Conservation (phyloP, 1,139 yeast genomes). For the Zhuliangozyma blackwelliae region DNA sequence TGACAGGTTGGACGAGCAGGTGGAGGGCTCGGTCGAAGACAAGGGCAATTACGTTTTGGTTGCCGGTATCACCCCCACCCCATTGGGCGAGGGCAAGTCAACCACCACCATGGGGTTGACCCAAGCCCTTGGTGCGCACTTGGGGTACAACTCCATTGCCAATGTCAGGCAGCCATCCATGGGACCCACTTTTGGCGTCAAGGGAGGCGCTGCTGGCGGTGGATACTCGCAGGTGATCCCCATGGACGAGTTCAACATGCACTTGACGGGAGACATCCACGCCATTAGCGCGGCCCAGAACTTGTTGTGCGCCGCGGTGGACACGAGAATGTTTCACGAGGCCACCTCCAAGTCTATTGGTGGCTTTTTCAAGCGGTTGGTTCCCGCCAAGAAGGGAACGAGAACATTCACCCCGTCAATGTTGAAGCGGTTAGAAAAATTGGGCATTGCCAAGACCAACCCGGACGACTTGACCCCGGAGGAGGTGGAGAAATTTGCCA, state of each 20-base stretch:
- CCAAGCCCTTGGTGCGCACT: constrained; percentile 76
- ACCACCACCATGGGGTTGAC: constrained; percentile 78
- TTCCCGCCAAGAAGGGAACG: constrained; percentile 54
- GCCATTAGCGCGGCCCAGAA: constrained; percentile 80
- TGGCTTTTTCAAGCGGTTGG: constrained; percentile 65
- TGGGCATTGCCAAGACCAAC: constrained; percentile 61
- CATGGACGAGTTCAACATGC: constrained; percentile 86
- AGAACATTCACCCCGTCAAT: constrained; percentile 65
- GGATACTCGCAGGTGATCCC: constrained; percentile 84
- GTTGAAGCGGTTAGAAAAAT: constrained; percentile 57
- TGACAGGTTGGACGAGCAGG: constrained; percentile 53
- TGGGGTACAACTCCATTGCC: constrained; percentile 65
- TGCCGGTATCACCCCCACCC: constrained; percentile 82
- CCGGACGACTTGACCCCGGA: constrained; percentile 68
- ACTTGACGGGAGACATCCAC: constrained; percentile 80
- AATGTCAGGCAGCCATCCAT: constrained; percentile 82
- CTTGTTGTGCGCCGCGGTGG: constrained; percentile 77
- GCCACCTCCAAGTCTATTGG: constrained; percentile 60
- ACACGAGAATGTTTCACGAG: constrained; percentile 81
- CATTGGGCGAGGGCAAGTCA: constrained; percentile 78
- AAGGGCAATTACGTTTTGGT: constrained; percentile 66
- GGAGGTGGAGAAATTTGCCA: constrained; percentile 59
- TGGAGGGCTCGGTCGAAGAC: constrained; percentile 40
- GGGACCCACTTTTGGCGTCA: constrained; percentile 87
- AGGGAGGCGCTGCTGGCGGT: constrained; percentile 91